Base-by-base conservation (phyloP, 306 rosid genomes). In the Luffa aegyptiaca region DNA sequence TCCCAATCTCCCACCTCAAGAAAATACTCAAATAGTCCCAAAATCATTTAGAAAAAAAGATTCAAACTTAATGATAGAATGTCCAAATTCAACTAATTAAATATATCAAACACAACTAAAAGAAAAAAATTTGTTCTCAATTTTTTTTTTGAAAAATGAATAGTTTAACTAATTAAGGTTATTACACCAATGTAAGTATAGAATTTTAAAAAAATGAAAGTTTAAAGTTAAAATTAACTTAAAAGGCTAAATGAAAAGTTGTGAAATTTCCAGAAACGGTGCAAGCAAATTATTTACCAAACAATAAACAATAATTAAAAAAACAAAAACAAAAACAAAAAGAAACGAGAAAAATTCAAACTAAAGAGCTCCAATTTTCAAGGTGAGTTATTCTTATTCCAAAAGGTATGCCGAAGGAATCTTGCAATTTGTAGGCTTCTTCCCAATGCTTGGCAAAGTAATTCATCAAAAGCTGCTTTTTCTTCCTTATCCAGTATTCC, bases 351-450 rank as follows among this genome's bases (percentile, higher is more conserved):
- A 62, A 61, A 61, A 26, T 17, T 44, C 17, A 26, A 46, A 46
- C 20, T 45, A 71, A 71, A 46, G 57, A 12, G 35, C 57, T 21
- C n/a, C 76, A 71, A 44, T 71, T 71, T 71, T 45, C 39, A 71
- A 71, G 76, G 57, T 46, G 42, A 26, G 42, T 26, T 26, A 72
- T 72, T 72, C 58, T 48, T 6, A 70, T 70, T 45, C 39, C 35
- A 39, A 44, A 44, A 70, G 13, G 52, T 18, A 69, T 44, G 75
- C 36, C 13, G 4, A 64, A 14, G 59, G 59, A 48, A 72, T 48
- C 76, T 71, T 26, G 59, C 59, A 72, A 72, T 72, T 72, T 12
- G 77, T 72, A 21, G 21, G 77, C 26, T 48, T 31, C 44, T 72
- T 72, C 44, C 59, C 77, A 31, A 59, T 72, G 77, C 44, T 46